A percentile compares a stretch with the other conserved stretches of the same genome.
These are phyloP conservation scores for Alnus rubra DNA, from an alignment of 306 rosid species.

Conservation along the genomic window DNA sequence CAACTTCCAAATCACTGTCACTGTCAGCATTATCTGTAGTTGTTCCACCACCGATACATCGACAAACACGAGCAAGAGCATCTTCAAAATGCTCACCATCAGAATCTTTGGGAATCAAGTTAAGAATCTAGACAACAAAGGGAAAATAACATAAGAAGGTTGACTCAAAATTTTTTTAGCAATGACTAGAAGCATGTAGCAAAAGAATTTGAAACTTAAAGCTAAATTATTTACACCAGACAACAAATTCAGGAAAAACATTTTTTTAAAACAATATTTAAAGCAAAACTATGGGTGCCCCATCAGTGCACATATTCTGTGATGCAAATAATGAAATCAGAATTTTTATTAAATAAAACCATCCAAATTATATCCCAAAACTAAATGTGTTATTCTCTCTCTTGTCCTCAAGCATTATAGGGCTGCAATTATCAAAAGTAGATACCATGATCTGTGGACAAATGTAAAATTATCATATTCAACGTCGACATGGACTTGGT, in stretches of 20 bases:
- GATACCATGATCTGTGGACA: not conserved
- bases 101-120: conserved; percentile 74
- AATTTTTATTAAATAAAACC: not conserved
- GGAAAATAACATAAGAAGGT: not conserved
- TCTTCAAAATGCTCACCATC: conserved; percentile 87
- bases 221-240: not conserved
- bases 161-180: not conserved
- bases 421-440: not conserved
- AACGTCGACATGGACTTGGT: not conserved
- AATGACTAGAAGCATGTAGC: not conserved
- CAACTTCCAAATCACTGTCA: conserved; percentile 97
- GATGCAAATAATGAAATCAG: not conserved
- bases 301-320: not conserved
- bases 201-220: not conserved
- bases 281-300: not conserved
- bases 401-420: not conserved
- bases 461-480: not conserved
- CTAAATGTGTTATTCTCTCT: not conserved
- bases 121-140: conserved; percentile 55
- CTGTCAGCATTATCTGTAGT: conserved; percentile 75
- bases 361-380: not conserved
- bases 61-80: conserved; percentile 90
- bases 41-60: conserved; percentile 81
- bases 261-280: not conserved
- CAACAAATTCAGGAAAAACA: not conserved